Percentiles rank a stretch among this genome's conserved stretches.
These are phyloP conservation scores for Nannochloris sp. DNA, from an alignment of 139 green algal species.

Conservation along the genomic window DNA sequence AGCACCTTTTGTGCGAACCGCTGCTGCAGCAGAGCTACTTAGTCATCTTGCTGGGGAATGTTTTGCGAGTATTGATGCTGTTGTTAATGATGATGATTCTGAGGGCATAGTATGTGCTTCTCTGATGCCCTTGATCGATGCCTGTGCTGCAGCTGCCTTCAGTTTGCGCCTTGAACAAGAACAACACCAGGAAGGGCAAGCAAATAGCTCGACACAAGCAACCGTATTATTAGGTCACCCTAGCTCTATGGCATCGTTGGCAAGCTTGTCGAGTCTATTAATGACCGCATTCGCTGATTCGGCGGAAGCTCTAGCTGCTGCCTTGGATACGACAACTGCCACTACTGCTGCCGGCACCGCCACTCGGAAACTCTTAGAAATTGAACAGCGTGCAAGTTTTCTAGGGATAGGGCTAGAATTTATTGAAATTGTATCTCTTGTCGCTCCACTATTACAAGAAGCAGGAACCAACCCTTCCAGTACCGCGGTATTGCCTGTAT, in stretches of 20 bases:
- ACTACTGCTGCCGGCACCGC: neutral
- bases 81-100: no score
- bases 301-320: neutral
- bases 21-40: neutral
- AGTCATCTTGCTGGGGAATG: neutral
- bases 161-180: neutral
- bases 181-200: neutral
- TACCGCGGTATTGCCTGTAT: constrained; percentile 2
- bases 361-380: no score
- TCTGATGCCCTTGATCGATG: neutral
- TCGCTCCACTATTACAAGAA: neutral
- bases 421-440: neutral
- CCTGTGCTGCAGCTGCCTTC: neutral
- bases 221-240: neutral
- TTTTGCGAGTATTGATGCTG: neutral
- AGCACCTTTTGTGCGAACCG: neutral
- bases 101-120: no score
- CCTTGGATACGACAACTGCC: neutral
- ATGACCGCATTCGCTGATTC: no score
- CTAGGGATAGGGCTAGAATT: neutral
- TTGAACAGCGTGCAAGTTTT: neutral
- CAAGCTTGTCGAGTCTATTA: no score
- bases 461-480: neutral
- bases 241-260: no score
- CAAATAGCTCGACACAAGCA: neutral